Percentiles rank a stretch among this genome's conserved stretches.
Conservation (phyloP, 306 rosid species). For the Aeschynomene evenia region DNA sequence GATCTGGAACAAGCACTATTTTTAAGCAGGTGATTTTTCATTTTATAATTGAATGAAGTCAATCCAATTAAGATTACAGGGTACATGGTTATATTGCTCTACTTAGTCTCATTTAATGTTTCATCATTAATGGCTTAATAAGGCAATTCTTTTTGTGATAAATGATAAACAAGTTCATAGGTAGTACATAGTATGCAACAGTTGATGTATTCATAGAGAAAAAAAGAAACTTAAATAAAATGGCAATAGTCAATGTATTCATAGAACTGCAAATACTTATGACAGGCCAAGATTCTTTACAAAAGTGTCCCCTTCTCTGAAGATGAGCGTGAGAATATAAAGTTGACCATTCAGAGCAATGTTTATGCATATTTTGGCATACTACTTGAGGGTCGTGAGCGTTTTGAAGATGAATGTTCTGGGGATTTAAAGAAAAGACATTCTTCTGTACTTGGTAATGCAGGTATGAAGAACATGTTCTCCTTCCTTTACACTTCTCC, state of each 20-base stretch:
- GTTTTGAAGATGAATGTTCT: constrained; percentile 82
- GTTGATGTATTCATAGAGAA: constrained; percentile 21
- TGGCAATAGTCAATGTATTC: constrained; percentile 21
- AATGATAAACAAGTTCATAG: constrained; percentile 5
- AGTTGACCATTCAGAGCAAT: constrained; percentile 82
- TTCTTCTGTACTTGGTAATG: constrained; percentile 42
- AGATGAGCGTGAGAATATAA: constrained; percentile 86
- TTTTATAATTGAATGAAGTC: constrained; percentile 3
- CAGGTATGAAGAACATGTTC: constrained; percentile 44
- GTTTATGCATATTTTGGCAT: constrained; percentile 90
- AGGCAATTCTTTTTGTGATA: background rate
- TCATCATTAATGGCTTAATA: background rate
- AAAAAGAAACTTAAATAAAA: background rate
- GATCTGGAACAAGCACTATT: constrained; percentile 97
- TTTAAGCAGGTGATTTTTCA: constrained; percentile 80
- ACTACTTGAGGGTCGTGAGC: constrained; percentile 97
- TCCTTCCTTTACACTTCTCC: constrained; percentile 21
- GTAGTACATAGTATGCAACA: background rate
- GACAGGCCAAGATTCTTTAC: constrained; percentile 93
- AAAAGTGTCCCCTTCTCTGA: constrained; percentile 80
- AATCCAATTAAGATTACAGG: constrained; percentile 7
- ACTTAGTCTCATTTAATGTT: background rate
- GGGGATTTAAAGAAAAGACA: constrained; percentile 49
- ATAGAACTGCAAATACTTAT: constrained; percentile 31
- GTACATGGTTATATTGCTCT: background rate